A percentile compares a stretch with the other conserved stretches of the same genome.
These are phyloP conservation scores for Phytophthora uliginosa DNA, from an alignment of 352 stramenopile genomes.

Conservation along the genomic window DNA sequence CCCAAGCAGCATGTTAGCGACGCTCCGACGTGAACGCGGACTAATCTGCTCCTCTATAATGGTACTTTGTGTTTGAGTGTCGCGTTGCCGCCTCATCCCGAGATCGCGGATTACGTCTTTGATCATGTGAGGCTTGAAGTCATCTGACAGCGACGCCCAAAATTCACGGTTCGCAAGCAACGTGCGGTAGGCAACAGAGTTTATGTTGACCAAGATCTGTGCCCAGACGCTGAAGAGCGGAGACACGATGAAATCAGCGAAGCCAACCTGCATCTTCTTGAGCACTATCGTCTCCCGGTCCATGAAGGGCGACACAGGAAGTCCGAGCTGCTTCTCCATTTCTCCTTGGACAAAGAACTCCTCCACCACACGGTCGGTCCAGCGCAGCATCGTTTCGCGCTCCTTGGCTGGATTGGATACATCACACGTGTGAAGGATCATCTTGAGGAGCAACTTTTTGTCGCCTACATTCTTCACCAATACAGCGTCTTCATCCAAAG, in stretches of 20 bases:
- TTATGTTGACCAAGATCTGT: conserved; percentile 82
- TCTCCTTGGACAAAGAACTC: conserved; percentile 98
- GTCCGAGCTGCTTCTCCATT: conserved; percentile 92
- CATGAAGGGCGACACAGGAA: conserved; percentile 95
- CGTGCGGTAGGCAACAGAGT: conserved; percentile 69
- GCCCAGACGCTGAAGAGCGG: conserved; percentile 90
- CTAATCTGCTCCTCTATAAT: conserved; percentile 44
- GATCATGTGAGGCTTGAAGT: conserved; percentile 91
- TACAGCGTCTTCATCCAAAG: conserved; percentile 73
- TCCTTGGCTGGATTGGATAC: conserved; percentile 96
- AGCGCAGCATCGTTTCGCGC: conserved; percentile 90
- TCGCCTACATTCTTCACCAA: conserved; percentile 87
- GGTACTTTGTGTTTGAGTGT: conserved; percentile 38
- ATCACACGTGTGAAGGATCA: conserved; percentile 94
- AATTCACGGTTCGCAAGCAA: conserved; percentile 87
- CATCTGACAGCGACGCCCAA: conserved; percentile 79
- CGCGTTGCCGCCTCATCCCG: conserved; percentile 42
- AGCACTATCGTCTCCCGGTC: conserved; percentile 93
- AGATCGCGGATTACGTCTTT: conserved; percentile 80
- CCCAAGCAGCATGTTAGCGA: conserved; percentile 56
- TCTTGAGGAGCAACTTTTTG: conserved; percentile 91
- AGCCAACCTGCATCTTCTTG: conserved; percentile 95
- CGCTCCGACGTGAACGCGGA: conserved; percentile 49
- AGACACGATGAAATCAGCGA: conserved; percentile 95
- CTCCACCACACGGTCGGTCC: conserved; percentile 94